These are phyloP conservation scores for Diutina siamensis DNA, from an alignment of 1,139 yeast species.

Conservation along the genomic window DNA sequence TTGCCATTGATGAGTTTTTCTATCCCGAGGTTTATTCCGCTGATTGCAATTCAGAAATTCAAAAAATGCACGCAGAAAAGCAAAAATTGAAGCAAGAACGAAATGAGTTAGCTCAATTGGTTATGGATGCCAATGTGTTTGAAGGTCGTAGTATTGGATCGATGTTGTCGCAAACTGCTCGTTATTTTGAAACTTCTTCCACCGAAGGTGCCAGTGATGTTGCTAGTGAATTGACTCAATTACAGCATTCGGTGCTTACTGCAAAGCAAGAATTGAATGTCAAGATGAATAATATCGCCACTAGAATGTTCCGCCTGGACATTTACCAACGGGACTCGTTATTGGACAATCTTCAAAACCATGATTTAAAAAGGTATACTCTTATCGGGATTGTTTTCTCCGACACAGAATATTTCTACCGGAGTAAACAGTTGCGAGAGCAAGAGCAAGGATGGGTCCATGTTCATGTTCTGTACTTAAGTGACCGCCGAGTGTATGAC, in stretches of 20 bases:
- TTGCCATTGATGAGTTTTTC: neutral
- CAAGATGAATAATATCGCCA: neutral
- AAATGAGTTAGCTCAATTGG: neutral
- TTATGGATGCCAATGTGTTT: neutral
- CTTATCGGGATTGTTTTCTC: slow-evolving; percentile 1
- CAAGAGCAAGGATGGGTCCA: neutral
- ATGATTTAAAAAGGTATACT: neutral
- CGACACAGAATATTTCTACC: slow-evolving; percentile 3
- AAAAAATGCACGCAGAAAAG: neutral
- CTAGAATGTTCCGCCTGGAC: neutral
- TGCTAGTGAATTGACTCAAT: neutral
- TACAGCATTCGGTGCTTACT: neutral
- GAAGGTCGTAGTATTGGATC: neutral
- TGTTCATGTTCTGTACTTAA: neutral
- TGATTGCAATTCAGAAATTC: neutral
- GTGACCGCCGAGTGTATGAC: neutral
- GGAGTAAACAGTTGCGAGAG: neutral
- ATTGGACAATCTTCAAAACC: neutral
- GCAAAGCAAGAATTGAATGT: neutral
- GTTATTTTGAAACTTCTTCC: neutral
- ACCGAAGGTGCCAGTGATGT: neutral
- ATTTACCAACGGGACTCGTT: neutral
- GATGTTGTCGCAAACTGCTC: neutral
- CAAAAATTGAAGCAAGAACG: neutral
- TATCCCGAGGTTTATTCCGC: neutral